Evolutionary conservation across 163 green algal species (phyloP), one percentile per base, ranked within the genome.

Genomic region (Scenedesmus sp.): DNA sequence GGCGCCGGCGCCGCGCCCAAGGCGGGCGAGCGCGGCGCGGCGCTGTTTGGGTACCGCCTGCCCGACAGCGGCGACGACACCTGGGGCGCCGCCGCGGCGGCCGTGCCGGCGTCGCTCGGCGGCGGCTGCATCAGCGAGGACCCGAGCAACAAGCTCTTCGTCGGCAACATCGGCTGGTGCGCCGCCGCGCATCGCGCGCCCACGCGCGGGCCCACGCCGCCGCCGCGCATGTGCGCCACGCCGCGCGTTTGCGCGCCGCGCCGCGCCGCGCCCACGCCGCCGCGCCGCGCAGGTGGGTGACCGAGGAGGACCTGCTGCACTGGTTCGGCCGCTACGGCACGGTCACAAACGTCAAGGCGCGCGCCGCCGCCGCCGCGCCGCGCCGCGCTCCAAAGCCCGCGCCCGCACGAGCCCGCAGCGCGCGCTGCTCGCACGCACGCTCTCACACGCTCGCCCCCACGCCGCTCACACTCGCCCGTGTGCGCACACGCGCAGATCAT

Each of bases 71-170:
- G 74, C 10, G 63, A 69, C 33, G 74, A 81, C 36, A 75, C 74
- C 5, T 81, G 74, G 74, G 17, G 33, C 60, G 17, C n/a, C 39
- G 39, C 39, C 39, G 10, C 2, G 4, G 22, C 29, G 15, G 14
- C 29, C 28, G 2, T 14, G 7, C 6, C 7, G 7, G 39, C 39
- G 39, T 10, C 29, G 0, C n/a, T 24, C 11, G 24, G 26, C 3
- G 57, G 54, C 39, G 39, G 54, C 64, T 70, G 65, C 54, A 77
- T 77, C 65, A 63, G 64, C 54, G 13, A 64, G 17, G 64, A 76
- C 64, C 75, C 74, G 33, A 81, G 74, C 74, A 81, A 81, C 63
- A 83, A 83, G 75, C 64, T 83, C 54, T 83, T 83, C 64, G 75
- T 83, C 11, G 75, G 75, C 56, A 83, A 83, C 65, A 83, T 83